Conservation (phyloP, 192 early-diverging fungal species). For the Podila minutissima region DNA sequence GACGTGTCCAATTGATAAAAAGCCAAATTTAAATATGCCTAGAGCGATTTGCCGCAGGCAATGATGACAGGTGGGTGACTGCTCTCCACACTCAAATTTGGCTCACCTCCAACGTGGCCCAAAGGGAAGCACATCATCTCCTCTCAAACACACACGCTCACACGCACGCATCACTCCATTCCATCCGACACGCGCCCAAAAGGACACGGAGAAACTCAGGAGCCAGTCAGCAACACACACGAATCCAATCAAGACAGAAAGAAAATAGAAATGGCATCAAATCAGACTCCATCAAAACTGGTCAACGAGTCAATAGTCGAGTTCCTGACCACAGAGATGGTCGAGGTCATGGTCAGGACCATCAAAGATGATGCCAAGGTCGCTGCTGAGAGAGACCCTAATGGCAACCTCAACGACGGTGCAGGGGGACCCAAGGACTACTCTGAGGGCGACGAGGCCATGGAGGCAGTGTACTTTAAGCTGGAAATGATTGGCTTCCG, state of each 20-base stretch:
- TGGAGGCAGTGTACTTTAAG: constrained; percentile 91
- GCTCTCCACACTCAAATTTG: too few relatives aligned
- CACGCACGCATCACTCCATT: too few relatives aligned
- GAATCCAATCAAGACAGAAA: not conserved
- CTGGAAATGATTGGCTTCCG: constrained; percentile 92
- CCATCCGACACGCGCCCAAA: too few relatives aligned
- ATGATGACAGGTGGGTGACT: too few relatives aligned
- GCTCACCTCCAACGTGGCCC: too few relatives aligned
- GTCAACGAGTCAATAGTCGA: constrained; percentile 79
- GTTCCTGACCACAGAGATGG: constrained; percentile 81
- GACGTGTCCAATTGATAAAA: too few relatives aligned
- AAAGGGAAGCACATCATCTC: too few relatives aligned
- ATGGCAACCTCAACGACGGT: constrained; percentile 33
- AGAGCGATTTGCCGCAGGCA: too few relatives aligned
- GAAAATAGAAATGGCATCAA: constrained; percentile 31
- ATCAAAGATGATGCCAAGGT: constrained; percentile 54
- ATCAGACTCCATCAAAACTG: constrained; percentile 25
- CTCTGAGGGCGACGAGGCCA: constrained; percentile 71
- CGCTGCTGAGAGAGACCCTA: constrained; percentile 24
- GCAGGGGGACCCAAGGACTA: constrained; percentile 44
- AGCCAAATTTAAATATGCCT: too few relatives aligned
- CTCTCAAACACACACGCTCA: too few relatives aligned
- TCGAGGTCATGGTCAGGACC: constrained; percentile 69
- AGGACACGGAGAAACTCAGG: too few relatives aligned
- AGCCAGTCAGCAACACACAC: too few relatives aligned